Conservation (phyloP, 352 stramenopile genomes). For the Globisporangium nunn region DNA sequence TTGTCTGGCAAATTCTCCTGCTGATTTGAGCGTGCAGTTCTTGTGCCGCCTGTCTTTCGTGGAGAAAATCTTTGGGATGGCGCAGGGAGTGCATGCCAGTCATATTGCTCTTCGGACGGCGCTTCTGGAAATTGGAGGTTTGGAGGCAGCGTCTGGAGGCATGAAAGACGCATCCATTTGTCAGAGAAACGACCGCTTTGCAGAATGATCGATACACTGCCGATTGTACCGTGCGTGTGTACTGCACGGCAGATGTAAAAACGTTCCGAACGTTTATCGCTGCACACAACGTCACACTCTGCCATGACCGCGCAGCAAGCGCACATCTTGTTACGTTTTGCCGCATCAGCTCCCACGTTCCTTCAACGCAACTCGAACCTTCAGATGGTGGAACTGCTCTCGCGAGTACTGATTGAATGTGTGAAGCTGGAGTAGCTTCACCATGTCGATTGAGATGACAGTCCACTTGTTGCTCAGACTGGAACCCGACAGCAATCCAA, state of each 20-base stretch:
- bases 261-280: conserved; percentile 65
- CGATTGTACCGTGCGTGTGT: conserved; percentile 29
- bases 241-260: conserved; percentile 45
- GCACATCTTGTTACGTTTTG: background rate
- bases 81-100: conserved; percentile 24
- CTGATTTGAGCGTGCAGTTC: background rate
- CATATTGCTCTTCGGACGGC: conserved; percentile 17
- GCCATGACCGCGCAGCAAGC: background rate
- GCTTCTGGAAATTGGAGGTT: conserved; percentile 25
- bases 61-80: background rate
- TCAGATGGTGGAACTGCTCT: conserved; percentile 57
- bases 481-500: background rate
- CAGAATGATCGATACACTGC: too few relatives aligned
- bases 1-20: background rate
- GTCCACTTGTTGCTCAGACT: conserved; percentile 54
- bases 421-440: conserved; percentile 47
- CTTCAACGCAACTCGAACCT: conserved; percentile 12
- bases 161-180: background rate
- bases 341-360: background rate
- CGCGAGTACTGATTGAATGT: conserved; percentile 64
- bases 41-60: background rate
- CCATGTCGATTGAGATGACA: conserved; percentile 59
- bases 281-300: conserved; percentile 57
- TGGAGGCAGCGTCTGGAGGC: conserved; percentile 32
- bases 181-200: background rate